Evolutionary conservation across 805 yeast species (phyloP), one percentile per base, ranked within the genome.

Genomic region (Lipomyces oligophaga): DNA sequence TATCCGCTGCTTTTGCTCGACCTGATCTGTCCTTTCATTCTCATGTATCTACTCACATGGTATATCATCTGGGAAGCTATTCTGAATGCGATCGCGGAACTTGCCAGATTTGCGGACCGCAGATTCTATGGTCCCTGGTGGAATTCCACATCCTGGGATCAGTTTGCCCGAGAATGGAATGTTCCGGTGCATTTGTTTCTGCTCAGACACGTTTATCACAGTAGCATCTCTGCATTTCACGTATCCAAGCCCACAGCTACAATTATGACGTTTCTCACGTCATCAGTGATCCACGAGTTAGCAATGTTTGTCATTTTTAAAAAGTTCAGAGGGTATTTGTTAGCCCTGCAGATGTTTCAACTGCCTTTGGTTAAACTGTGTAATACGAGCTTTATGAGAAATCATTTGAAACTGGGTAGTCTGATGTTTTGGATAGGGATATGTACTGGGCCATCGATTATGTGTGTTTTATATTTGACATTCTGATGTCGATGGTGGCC

Each of bases 71-170:
- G 98, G 98, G 97, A 93, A 60, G 82, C 90, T 4, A 90, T 90
- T 41, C 70, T 89, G 58, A 90, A 89, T 61, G 83, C 84, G 20
- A 76, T 94, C 58, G 97, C 96, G 0, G 98, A 93, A 63, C 69
- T 90, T 31, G 81, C 95, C 13, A 62, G 74, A 42, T 94, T 81
- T 67, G 96, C 86, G 3, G 97, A 93, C 63, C 77, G 98, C 41
- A 84, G 84, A 56, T 93, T 93, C 65, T 93, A 94, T 62, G 90
- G 95, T 2, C 85, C 87, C 35, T 94, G 98, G 98, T 93, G 99
- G 98, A 86, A 89, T 58, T 85, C 94, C 52, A 79, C 83, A 16
- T 83, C 86, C 34, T 93, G 97, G 96, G 85, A 85, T 47, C 89
- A 89, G 62, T 93, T 85, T 64, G 83, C 96, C 8, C 74, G 97